A percentile compares a stretch with the other conserved stretches of the same genome.
These are phyloP conservation scores for Aspergillus sp. DNA, from an alignment of 2,329 filamentous ascomycete genomes.

Conservation along the genomic window DNA sequence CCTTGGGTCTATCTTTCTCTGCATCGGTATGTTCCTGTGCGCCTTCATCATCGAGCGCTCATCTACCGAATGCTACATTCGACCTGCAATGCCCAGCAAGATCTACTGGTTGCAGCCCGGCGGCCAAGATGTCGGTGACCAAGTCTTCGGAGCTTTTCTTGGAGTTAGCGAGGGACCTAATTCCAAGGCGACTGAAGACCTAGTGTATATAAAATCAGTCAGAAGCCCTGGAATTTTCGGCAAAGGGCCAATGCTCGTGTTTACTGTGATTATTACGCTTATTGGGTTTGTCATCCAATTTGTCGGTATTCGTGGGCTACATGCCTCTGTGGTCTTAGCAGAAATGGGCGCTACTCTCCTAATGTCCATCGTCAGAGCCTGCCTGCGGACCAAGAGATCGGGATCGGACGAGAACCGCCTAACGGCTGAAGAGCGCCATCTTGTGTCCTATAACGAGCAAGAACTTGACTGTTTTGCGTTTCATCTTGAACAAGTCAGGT, in stretches of 20 bases:
- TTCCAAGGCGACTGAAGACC: slow-evolving; percentile 16
- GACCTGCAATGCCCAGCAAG: slow-evolving; percentile 29
- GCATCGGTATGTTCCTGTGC: slow-evolving; percentile 38
- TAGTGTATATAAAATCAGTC: slow-evolving; percentile 34
- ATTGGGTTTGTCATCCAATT: slow-evolving; percentile 44
- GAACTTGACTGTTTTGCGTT: slow-evolving; percentile 38
- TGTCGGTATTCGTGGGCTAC: slow-evolving; percentile 40
- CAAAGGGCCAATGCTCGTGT: slow-evolving; percentile 22
- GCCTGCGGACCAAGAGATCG: slow-evolving; percentile 37
- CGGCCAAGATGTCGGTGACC: slow-evolving; percentile 40
- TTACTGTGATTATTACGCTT: slow-evolving; percentile 30
- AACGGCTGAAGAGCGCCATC: slow-evolving; percentile 17
- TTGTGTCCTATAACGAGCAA: slow-evolving; percentile 30
- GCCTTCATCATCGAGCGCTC: slow-evolving; percentile 38
- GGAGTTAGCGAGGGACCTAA: slow-evolving; percentile 27
- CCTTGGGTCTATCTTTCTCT: slow-evolving; percentile 35
- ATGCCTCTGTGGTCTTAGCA: slow-evolving; percentile 39
- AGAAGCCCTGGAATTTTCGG: slow-evolving; percentile 18
- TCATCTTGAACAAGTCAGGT: slow-evolving; percentile 27
- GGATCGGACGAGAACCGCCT: slow-evolving; percentile 32
- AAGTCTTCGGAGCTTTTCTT: slow-evolving; percentile 42
- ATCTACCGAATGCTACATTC: slow-evolving; percentile 30
- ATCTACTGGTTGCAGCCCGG: slow-evolving; percentile 45
- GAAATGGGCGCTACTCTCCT: slow-evolving; percentile 39
- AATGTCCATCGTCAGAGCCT: slow-evolving; percentile 41